Base-by-base conservation (phyloP, 768 basidiomycete species). In the Neoboletus brunneissimus region DNA sequence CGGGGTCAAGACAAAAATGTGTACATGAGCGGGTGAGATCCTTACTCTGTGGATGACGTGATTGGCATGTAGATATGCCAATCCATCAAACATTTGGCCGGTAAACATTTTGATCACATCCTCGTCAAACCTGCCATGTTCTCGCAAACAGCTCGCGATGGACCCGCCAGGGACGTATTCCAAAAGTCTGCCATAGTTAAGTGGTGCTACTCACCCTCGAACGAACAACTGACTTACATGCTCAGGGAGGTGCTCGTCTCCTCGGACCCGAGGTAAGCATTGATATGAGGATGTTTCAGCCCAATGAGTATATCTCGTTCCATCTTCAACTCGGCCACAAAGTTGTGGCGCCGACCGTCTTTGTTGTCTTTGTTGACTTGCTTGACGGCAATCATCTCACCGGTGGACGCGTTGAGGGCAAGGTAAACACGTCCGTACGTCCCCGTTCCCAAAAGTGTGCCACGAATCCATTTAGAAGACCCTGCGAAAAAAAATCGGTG, bases 81-180 rank as follows among this genome's bases (percentile, higher is more conserved):
- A 75, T 0, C 93, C 95, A 50, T 83, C 81, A 38, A 97, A 75
- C 53, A 98, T 95, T 74, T 97, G 95, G 42, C 76, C 76, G 0
- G 91, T 92, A 67, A 97, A 98, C 20, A 86, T 93, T 65, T 88
- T 92, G 54, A 91, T 88, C 35, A 96, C 89, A 57, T 88, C 81
- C 64, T 94, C 90, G 48, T 88, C 84, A 66, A 97, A 95, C 67
- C 87, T 88, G 56, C 92, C 92, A 65, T 96, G 86, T 58, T 89
- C 90, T 45, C 87, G 84, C 62, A 97, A 71, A 73, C 90, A 85
- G 65, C 87, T 83, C 58, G 89, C 90, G 57, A 98, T 85, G 0
- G 94, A 93, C 6, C 95, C 94, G 68, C 95, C 95, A 58, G 94
- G 93, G 44, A 98, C 92, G 67, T 98, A 98, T 76, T 98, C 96